Percentiles rank a stretch among this genome's conserved stretches.
These are phyloP conservation scores for Pythium vanterpoolii DNA, from an alignment of 352 stramenopile genomes.

Conservation along the genomic window DNA sequence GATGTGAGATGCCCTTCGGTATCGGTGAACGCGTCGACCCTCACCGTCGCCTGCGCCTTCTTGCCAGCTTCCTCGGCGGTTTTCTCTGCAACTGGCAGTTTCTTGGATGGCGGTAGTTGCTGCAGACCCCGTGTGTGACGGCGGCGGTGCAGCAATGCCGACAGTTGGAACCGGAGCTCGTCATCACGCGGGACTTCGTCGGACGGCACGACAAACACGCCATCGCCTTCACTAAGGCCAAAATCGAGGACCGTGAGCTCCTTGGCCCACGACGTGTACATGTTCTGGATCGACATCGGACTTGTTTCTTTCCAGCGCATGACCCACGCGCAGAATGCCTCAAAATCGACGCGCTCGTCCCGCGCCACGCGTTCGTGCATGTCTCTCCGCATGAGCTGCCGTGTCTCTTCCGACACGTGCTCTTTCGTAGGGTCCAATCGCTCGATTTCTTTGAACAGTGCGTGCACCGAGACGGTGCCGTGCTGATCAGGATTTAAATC, in stretches of 20 bases:
- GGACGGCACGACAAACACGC: constrained; percentile 57
- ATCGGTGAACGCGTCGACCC: background rate
- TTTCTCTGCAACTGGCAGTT: background rate
- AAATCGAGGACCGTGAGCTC: constrained; percentile 72
- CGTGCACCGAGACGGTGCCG: constrained; percentile 48
- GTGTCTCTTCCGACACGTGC: constrained; percentile 46
- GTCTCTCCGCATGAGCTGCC: constrained; percentile 40
- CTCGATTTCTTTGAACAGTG: constrained; percentile 60
- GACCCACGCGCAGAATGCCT: constrained; percentile 69
- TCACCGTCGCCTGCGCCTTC: background rate
- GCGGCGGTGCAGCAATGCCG: constrained; percentile 7
- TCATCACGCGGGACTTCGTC: constrained; percentile 33
- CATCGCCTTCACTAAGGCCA: constrained; percentile 62
- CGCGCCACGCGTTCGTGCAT: constrained; percentile 15
- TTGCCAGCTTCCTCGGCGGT: background rate
- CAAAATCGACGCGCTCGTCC: constrained; percentile 58
- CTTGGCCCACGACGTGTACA: constrained; percentile 77
- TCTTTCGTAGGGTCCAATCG: constrained; percentile 51
- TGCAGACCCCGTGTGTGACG: background rate
- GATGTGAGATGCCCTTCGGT: constrained; percentile 19
- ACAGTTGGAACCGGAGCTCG: constrained; percentile 19
- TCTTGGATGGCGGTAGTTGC: constrained; percentile 23
- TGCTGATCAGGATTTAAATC: constrained; percentile 49
- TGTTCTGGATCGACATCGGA: constrained; percentile 55
- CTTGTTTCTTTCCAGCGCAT: constrained; percentile 79